Conservation (phyloP, 306 rosid species). For the Acacia melanoxylon region DNA sequence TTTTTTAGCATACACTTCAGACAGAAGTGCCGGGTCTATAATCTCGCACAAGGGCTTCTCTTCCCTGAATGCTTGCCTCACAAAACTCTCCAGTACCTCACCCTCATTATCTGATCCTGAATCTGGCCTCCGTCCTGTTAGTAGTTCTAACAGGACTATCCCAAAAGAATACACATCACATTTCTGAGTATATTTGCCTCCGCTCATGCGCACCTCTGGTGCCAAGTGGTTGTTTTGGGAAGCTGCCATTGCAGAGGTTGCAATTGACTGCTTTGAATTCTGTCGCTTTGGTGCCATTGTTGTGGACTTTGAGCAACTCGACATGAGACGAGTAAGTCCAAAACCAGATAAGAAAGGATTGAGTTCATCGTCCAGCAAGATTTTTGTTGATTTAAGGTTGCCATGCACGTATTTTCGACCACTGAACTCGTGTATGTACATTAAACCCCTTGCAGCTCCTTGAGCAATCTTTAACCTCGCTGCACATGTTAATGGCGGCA, state of each 20-base stretch:
- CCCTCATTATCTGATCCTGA: conserved; percentile 58
- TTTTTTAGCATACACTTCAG: conserved; percentile 67
- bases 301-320: conserved; percentile 41
- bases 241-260: conserved; percentile 40
- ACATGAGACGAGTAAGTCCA: conserved; percentile 62
- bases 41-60: conserved; percentile 71
- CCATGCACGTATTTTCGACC: conserved; percentile 76
- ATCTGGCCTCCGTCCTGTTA: conserved; percentile 61
- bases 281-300: conserved; percentile 50
- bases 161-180: conserved; percentile 86
- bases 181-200: conserved; percentile 74
- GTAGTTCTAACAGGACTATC: conserved; percentile 63
- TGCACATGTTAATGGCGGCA: conserved; percentile 61
- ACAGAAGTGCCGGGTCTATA: conserved; percentile 68
- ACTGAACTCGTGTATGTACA: conserved; percentile 67
- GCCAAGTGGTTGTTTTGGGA: conserved; percentile 53
- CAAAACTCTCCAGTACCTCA: conserved; percentile 57
- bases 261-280: conserved; percentile 38
- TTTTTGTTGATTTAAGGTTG: conserved; percentile 69
- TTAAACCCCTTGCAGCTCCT: conserved; percentile 77
- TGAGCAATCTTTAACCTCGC: conserved; percentile 71
- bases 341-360: conserved; percentile 70
- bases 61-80: conserved; percentile 63
- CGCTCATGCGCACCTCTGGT: conserved; percentile 62
- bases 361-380: conserved; percentile 71